Percentiles rank a stretch among this genome's conserved stretches.
Evolutionary conservation across 345 rosid genomes (phyloP).

Genomic region (Syzygium jambos): DNA sequence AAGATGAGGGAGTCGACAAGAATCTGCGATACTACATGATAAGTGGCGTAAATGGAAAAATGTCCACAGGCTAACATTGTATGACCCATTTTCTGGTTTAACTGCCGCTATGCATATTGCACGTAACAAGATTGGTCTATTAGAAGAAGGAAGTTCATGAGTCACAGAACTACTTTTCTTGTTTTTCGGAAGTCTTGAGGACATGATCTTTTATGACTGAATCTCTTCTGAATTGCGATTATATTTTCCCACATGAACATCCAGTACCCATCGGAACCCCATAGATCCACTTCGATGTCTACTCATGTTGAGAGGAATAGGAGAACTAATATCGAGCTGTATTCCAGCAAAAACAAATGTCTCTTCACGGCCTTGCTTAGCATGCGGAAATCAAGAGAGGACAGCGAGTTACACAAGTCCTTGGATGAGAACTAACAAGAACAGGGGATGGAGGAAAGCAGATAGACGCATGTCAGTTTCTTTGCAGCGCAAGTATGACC

Average conservation of each 20-base stretch:
- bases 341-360: conserved; percentile 45
- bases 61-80: neutral
- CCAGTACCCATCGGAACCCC: conserved; percentile 33
- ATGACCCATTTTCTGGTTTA: neutral
- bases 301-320: conserved; percentile 16
- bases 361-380: conserved; percentile 59
- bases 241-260: neutral
- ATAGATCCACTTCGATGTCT: conserved; percentile 38
- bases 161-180: neutral
- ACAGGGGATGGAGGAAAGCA: neutral
- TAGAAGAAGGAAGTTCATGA: neutral
- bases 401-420: conserved; percentile 9
- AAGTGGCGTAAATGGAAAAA: neutral
- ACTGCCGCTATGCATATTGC: neutral
- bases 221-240: neutral
- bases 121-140: neutral
- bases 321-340: conserved; percentile 13
- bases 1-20: neutral
- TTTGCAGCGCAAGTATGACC: neutral
- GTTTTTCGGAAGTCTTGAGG: neutral
- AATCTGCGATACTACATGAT: neutral
- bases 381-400: conserved; percentile 45
- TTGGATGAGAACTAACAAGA: neutral
- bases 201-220: neutral
- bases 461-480: neutral